phyloP scores from a whole-genome alignment of 768 basidiomycete species.

The Suillus occidentalis region DNA sequence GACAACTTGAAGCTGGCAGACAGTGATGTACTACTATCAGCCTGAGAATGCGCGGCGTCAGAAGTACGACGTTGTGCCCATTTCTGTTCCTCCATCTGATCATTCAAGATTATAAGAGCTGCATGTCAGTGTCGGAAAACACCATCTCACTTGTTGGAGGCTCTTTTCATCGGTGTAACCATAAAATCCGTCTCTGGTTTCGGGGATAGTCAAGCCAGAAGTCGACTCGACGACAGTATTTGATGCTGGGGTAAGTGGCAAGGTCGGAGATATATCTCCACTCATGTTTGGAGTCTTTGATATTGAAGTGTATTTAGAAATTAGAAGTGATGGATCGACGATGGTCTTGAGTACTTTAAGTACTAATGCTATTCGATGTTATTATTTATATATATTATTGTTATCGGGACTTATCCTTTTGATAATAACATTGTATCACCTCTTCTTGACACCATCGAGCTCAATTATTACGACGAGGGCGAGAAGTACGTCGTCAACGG shows the following conservation, averaged over 20 bases:
- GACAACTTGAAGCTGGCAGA: constrained; percentile 42
- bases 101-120: constrained; percentile 7
- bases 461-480: constrained; percentile 21
- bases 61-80: constrained; percentile 66
- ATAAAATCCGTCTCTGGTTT: constrained; percentile 73
- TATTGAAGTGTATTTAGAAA: neutral
- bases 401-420: neutral
- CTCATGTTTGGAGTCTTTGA: neutral
- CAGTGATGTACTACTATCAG: constrained; percentile 30
- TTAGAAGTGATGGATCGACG: neutral
- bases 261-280: constrained; percentile 3
- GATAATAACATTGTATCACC: constrained; percentile 16
- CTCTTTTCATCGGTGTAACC: constrained; percentile 79
- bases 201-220: constrained; percentile 39
- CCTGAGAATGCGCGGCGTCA: constrained; percentile 30
- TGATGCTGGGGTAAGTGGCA: neutral
- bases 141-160: constrained; percentile 61
- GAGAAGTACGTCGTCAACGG: constrained; percentile 13
- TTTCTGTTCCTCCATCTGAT: constrained; percentile 73
- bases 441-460: constrained; percentile 35
- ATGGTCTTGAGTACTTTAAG: neutral
- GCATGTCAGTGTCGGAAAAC: constrained; percentile 6
- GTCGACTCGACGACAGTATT: constrained; percentile 16
- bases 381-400: constrained; percentile 6
- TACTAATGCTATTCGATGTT: constrained; percentile 3